Evolutionary conservation across 768 basidiomycete species (phyloP), one percentile per base, ranked within the genome.

Genomic region (Amanita jacksonii): DNA sequence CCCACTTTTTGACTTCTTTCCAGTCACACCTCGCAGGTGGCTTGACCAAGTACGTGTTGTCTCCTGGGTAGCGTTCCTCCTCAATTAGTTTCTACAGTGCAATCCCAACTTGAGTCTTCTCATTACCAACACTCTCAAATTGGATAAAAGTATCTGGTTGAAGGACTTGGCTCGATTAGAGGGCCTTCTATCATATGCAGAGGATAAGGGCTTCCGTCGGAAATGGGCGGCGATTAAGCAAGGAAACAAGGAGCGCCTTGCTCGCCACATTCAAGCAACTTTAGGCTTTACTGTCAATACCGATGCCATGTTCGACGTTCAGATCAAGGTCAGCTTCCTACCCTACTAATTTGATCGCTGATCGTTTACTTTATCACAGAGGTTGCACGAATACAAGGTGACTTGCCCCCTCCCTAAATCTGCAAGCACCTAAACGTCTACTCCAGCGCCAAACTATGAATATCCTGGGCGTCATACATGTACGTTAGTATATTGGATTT

Each of bases 11-110:
- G 35, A 28, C 42, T 43, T 25, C 18, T 24, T 13, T 42, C 16
- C 25, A 83, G 83, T 96, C 50, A 96, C 91, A 16, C 90, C 88
- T 38, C 85, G 94, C 51, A 78, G 94, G 50, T 96, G 88, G 89
- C 77, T 93, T 39, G 84, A 90, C 52, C 85, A 85, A 59, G 76
- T 75, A 45, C 5, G 51, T 49, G 10, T 23, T 28, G 5, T 12
- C n/a, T 13, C 6, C n/a, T 19, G 35, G n/a, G n/a, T 46, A 5
- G 28, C 18, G 35, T 18, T 24, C 5, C 23, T 28, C 38, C 38
- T 35, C 23, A 19, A 8, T 9, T 18, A 18, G 7, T 16, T 3
- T 42, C 31, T 31, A 19, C 65, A 82, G 77, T 93, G 91, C 72
- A 99, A 99, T 67, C 90, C 91, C 7, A 70, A 76, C 36, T 75